phyloP scores from a whole-genome alignment of 805 yeast species.

The Suhomyces tanzawaensis region DNA sequence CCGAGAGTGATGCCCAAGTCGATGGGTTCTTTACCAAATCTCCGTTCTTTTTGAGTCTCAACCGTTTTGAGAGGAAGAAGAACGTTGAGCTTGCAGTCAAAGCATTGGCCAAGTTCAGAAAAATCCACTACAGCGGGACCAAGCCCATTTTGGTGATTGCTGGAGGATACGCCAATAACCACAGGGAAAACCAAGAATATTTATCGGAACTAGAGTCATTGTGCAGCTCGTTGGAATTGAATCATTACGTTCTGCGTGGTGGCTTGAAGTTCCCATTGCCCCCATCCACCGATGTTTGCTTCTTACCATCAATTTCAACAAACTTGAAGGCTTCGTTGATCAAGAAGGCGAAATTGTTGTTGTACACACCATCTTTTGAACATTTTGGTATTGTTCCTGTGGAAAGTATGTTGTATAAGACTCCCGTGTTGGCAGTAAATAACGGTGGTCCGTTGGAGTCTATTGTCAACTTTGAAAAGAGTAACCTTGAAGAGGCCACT shows the following conservation, averaged over 20 bases:
- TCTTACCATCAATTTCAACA: slow-evolving; percentile 78
- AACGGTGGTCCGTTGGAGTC: slow-evolving; percentile 95
- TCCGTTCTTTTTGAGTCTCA: slow-evolving; percentile 65
- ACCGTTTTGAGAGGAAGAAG: slow-evolving; percentile 87
- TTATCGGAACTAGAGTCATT: slow-evolving; percentile 49
- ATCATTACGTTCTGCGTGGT: background rate
- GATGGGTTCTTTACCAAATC: slow-evolving; percentile 31
- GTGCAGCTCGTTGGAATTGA: background rate
- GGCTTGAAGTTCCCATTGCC: slow-evolving; percentile 13
- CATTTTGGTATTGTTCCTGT: slow-evolving; percentile 98
- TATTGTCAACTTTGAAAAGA: slow-evolving; percentile 35
- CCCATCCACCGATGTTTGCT: slow-evolving; percentile 51
- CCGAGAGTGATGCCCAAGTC: slow-evolving; percentile 30
- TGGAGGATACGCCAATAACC: slow-evolving; percentile 87
- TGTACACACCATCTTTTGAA: slow-evolving; percentile 89
- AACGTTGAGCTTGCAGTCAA: slow-evolving; percentile 74
- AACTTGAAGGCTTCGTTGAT: slow-evolving; percentile 63
- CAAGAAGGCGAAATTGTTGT: slow-evolving; percentile 52
- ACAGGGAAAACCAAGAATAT: slow-evolving; percentile 72
- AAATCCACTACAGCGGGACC: slow-evolving; percentile 25
- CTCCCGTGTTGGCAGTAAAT: slow-evolving; percentile 81
- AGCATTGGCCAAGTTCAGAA: slow-evolving; percentile 52
- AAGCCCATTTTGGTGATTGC: slow-evolving; percentile 63
- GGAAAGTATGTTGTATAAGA: slow-evolving; percentile 84
- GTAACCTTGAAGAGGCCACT: slow-evolving; percentile 43